Percentiles rank a stretch among this genome's conserved stretches.
Conservation (phyloP, 2,329 filamentous ascomycete genomes). For the Monilinia laxa region DNA sequence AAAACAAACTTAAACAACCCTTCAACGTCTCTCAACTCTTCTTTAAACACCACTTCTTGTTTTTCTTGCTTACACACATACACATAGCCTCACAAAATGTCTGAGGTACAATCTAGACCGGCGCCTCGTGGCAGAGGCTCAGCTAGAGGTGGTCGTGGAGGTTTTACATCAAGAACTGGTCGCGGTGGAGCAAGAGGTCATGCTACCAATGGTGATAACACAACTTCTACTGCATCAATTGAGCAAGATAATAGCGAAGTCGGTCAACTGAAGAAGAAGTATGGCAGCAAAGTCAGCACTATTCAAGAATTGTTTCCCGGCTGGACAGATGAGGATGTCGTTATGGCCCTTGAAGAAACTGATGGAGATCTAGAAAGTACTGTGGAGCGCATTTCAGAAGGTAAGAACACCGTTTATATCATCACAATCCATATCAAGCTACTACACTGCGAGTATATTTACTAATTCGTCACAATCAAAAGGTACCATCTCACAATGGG, state of each 20-base stretch:
- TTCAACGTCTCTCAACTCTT: slow-evolving; percentile 26
- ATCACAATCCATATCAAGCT: background rate
- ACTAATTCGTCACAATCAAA: slow-evolving; percentile 20
- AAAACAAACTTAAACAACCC: slow-evolving; percentile 21
- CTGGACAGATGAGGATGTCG: slow-evolving; percentile 93
- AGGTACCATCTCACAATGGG: slow-evolving; percentile 82
- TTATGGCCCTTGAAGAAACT: slow-evolving; percentile 88
- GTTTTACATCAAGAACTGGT: slow-evolving; percentile 67
- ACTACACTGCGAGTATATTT: slow-evolving; percentile 4
- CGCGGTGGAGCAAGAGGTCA: slow-evolving; percentile 62
- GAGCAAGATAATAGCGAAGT: slow-evolving; percentile 82
- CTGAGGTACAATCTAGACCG: slow-evolving; percentile 86
- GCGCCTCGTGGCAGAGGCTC: slow-evolving; percentile 88
- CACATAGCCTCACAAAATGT: slow-evolving; percentile 54
- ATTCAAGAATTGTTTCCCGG: slow-evolving; percentile 92
- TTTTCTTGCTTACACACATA: slow-evolving; percentile 32
- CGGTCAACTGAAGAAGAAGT: slow-evolving; percentile 87
- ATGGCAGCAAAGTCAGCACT: slow-evolving; percentile 72
- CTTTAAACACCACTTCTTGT: slow-evolving; percentile 22
- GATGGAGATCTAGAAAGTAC: slow-evolving; percentile 74
- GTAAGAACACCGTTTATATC: slow-evolving; percentile 47
- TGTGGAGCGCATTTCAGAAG: slow-evolving; percentile 77
- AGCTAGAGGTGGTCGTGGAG: slow-evolving; percentile 79
- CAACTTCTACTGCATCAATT: slow-evolving; percentile 58
- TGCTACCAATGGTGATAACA: slow-evolving; percentile 71